A percentile compares a stretch with the other conserved stretches of the same genome.
Evolutionary conservation across 352 stramenopile genomes (phyloP).

Genomic region (Lagenidium giganteum): DNA sequence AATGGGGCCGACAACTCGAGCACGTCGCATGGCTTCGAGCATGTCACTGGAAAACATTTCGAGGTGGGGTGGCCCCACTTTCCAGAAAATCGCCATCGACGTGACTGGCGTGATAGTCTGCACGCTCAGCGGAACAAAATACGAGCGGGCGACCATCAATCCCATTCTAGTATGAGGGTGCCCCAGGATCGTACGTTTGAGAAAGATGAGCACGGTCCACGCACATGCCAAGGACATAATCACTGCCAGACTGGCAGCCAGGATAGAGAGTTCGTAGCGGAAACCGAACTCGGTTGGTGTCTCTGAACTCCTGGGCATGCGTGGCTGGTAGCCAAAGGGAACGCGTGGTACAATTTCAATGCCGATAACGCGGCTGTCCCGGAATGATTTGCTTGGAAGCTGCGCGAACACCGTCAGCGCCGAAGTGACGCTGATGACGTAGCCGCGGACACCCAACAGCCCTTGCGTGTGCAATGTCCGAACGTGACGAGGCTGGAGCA

Average conservation of each 20-base stretch:
- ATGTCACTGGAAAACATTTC: too few species aligned
- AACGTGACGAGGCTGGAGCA: constrained; percentile 4
- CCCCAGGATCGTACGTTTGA: background rate
- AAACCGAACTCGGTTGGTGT: constrained; percentile 6
- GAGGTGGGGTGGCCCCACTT: too few species aligned
- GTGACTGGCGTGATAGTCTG: background rate
- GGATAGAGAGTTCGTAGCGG: background rate
- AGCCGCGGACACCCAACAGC: constrained; percentile 14
- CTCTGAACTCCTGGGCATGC: background rate
- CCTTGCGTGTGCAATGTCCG: constrained; percentile 5
- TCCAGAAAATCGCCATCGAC: constrained; percentile 6
- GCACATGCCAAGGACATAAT: too few species aligned
- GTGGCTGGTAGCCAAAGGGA: background rate
- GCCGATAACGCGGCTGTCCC: constrained; percentile 5
- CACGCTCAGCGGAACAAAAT: constrained; percentile 13
- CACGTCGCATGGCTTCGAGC: too few species aligned
- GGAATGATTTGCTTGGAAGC: constrained; percentile 4
- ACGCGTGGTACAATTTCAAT: constrained; percentile 1
- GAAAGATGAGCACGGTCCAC: background rate
- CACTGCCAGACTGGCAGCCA: background rate
- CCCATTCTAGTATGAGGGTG: background rate
- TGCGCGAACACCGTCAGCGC: constrained; percentile 19
- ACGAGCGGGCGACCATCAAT: constrained; percentile 6
- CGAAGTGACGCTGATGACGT: constrained; percentile 17
- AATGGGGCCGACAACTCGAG: too few species aligned